Conservation (phyloP, 805 yeast species). For the Starmerella scarabaei region DNA sequence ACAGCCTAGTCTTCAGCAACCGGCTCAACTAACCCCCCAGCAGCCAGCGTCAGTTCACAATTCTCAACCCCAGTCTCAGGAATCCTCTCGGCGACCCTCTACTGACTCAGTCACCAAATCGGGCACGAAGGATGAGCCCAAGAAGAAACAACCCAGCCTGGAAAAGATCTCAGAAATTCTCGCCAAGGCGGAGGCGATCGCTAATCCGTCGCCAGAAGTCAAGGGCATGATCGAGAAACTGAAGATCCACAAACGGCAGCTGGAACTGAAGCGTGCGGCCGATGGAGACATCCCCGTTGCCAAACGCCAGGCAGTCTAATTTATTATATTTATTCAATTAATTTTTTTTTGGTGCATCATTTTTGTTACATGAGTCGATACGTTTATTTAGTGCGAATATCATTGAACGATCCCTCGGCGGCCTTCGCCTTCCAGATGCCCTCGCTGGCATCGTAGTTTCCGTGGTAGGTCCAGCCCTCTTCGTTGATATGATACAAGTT, state of each 20-base stretch:
- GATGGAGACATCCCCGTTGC: slow-evolving; percentile 6
- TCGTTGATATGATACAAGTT: slow-evolving; percentile 89
- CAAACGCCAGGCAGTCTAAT: slow-evolving; percentile 14
- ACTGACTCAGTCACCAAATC: not conserved
- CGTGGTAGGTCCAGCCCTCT: slow-evolving; percentile 90
- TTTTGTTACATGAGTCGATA: not conserved
- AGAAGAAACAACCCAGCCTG: slow-evolving; percentile 21
- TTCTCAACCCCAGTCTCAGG: not conserved
- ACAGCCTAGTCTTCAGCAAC: slow-evolving; percentile 5
- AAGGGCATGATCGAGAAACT: slow-evolving; percentile 28
- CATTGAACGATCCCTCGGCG: slow-evolving; percentile 77
- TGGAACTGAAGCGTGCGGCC: slow-evolving; percentile 20
- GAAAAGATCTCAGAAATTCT: slow-evolving; percentile 27
- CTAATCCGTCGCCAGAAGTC: slow-evolving; percentile 27
- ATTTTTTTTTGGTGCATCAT: slow-evolving; percentile 3
- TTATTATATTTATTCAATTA: no score
- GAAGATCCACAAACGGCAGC: slow-evolving; percentile 24
- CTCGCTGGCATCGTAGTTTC: slow-evolving; percentile 84
- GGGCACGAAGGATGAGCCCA: not conserved
- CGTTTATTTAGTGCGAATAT: slow-evolving; percentile 33
- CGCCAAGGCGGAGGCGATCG: slow-evolving; percentile 28
- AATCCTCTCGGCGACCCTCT: not conserved
- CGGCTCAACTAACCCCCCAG: not conserved
- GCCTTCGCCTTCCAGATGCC: slow-evolving; percentile 85
- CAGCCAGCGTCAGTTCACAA: no score